Evolutionary conservation across 345 rosid genomes (phyloP).

Genomic region (Aquilaria malaccensis): DNA sequence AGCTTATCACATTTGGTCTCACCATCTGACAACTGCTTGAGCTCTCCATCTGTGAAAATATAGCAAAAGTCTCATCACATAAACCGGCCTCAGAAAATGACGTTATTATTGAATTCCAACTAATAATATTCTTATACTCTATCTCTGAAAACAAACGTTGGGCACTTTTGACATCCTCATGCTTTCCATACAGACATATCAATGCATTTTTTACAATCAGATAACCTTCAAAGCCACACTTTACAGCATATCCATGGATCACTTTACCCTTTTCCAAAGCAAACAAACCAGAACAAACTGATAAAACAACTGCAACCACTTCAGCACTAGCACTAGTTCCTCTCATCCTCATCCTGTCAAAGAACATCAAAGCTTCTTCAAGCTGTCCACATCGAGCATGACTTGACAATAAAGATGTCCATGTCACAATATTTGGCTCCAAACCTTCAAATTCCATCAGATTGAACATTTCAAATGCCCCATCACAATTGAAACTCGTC

Average conservation of each 20-base stretch:
- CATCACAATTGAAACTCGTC: constrained; percentile 33
- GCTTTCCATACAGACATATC: constrained; percentile 47
- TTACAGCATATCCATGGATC: constrained; percentile 49
- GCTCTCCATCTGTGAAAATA: constrained; percentile 42
- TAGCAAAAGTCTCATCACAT: constrained; percentile 42
- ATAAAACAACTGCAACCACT: constrained; percentile 53
- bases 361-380: constrained; percentile 35
- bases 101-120: constrained; percentile 68
- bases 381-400: constrained; percentile 42
- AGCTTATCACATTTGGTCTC: constrained; percentile 58
- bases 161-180: constrained; percentile 37
- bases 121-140: constrained; percentile 40
- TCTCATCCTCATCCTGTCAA: constrained; percentile 42
- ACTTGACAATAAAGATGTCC: constrained; percentile 64
- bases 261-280: constrained; percentile 23
- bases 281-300: constrained; percentile 39
- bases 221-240: constrained; percentile 51
- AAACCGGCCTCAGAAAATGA: constrained; percentile 52
- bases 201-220: constrained; percentile 52
- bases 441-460: constrained; percentile 55
- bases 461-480: constrained; percentile 37
- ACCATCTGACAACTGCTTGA: constrained; percentile 16
- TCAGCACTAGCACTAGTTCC: constrained; percentile 31
- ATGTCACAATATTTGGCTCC: constrained; percentile 58
- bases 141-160: constrained; percentile 32